Base-by-base conservation (phyloP, 441 rosid genomes). In the Erodium texanum region DNA sequence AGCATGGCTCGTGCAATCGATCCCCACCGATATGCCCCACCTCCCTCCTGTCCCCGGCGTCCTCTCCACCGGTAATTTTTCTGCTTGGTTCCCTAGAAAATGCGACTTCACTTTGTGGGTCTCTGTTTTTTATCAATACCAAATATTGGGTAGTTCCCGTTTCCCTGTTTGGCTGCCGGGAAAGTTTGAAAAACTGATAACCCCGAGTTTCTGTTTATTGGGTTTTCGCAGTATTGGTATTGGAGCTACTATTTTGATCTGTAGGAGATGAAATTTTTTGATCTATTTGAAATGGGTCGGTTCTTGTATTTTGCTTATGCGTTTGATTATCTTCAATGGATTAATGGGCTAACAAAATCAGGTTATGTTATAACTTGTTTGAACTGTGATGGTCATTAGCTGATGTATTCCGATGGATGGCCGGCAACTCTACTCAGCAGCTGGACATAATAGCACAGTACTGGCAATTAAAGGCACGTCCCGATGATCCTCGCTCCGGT, bases 1-100 rank as follows among this genome's bases (percentile, higher is more conserved):
- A 81, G 95, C 95, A 54, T 92, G 96, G 96, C 84, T 89, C 9
- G 96, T 92, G 73, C 98, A 89, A 56, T 92, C 98, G 34, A 88
- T 89, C 75, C 98, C 98, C 75, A 92, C 92, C 3, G 88, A 87
- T 76, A 92, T 89, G 96, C 87, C 89, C 10, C 82, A 82, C 75
- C 92, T 90, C 77, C 85, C 74, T 45, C 87, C 45, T 11, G 83
- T 88, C 75, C 73, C 96, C 27, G 95, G 96, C 18, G 90, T 90
- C 50, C 89, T 92, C 71, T 83, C 93, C 24, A 84, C 93, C 7
- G 89, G 96, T 87, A 79, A 10, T 56, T 12, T 16, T 62, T 34
- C 67, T 50, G 2, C 22, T 5, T 14, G 15, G 4, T 10, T 43
- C 4, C 11, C 11, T 43, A 43, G 50, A 43, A 43, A 43, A 43